Percentiles rank a stretch among this genome's conserved stretches.
Evolutionary conservation across 1,284 basidiomycete genomes (phyloP).

Genomic region (Clitocybe nebularis): DNA sequence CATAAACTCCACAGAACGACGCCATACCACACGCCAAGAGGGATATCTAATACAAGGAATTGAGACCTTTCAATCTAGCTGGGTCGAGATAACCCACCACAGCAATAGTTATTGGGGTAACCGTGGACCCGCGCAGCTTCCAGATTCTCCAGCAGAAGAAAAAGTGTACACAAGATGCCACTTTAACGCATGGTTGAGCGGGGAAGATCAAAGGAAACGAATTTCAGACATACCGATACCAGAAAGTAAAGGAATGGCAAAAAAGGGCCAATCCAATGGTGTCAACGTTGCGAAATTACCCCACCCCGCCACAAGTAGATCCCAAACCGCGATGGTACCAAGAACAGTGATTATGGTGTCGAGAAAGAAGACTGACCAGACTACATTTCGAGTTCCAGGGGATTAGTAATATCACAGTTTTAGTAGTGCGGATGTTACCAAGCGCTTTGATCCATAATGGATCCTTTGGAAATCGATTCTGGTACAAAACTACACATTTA

Average conservation of each 20-base stretch:
- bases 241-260: constrained; percentile 1
- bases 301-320: constrained; percentile 7
- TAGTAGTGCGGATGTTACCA: not conserved
- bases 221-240: constrained; percentile 1
- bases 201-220: too few species aligned
- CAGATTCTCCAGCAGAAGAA: constrained; percentile 10
- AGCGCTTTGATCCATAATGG: constrained; percentile 5
- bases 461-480: constrained; percentile 4
- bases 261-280: constrained; percentile 6
- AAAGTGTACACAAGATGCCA: constrained; percentile 5
- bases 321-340: constrained; percentile 3
- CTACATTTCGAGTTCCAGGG: not conserved
- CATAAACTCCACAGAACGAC: constrained; percentile 5
- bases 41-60: constrained; percentile 3
- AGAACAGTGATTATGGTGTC: constrained; percentile 7
- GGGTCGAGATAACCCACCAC: constrained; percentile 1
- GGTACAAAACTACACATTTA: constrained; percentile 3
- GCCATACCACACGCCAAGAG: constrained; percentile 6
- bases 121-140: not conserved
- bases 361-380: constrained; percentile 4
- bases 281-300: constrained; percentile 1
- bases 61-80: too few species aligned
- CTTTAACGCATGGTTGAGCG: not conserved
- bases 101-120: constrained; percentile 3
- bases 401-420: too few species aligned